phyloP scores from a whole-genome alignment of 2,329 filamentous ascomycete genomes.

The Akanthomyces muscarius region DNA sequence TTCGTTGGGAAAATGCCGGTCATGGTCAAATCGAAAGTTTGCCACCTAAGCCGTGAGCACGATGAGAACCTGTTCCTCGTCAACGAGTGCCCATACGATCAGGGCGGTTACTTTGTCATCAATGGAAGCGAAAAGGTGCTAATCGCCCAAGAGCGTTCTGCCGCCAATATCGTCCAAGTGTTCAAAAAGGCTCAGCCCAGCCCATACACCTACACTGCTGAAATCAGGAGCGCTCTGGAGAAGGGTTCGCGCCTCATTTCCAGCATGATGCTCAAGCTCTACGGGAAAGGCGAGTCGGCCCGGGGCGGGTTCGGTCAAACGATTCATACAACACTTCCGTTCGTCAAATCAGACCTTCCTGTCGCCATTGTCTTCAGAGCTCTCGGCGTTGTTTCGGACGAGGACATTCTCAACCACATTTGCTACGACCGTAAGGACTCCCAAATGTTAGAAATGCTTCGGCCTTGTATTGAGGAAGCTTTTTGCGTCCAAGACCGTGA shows the following conservation, averaged over 20 bases:
- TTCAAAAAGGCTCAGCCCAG: constrained; percentile 97
- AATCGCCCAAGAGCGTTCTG: constrained; percentile 95
- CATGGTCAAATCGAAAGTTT: constrained; percentile 97
- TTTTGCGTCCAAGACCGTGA: constrained; percentile 95
- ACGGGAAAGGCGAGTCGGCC: constrained; percentile 78
- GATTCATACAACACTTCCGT: constrained; percentile 86
- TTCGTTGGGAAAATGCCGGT: constrained; percentile 95
- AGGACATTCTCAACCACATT: constrained; percentile 97
- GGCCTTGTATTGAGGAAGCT: constrained; percentile 94
- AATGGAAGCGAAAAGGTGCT: constrained; percentile 98
- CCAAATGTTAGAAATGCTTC: constrained; percentile 95
- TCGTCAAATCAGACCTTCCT: constrained; percentile 89
- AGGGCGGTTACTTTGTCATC: constrained; percentile 98
- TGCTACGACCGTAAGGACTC: constrained; percentile 94
- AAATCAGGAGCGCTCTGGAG: constrained; percentile 93
- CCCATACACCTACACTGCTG: constrained; percentile 86
- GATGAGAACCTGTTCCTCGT: constrained; percentile 85
- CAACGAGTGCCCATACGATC: constrained; percentile 97
- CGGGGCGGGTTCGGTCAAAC: constrained; percentile 75
- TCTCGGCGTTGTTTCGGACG: constrained; percentile 90
- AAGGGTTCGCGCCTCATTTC: constrained; percentile 95
- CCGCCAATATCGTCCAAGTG: constrained; percentile 97
- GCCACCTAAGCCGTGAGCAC: constrained; percentile 76
- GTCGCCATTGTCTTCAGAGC: constrained; percentile 95
- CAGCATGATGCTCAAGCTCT: constrained; percentile 85